Evolutionary conservation across 2,329 filamentous ascomycete species (phyloP).

Genomic region (Hypoxylon sp.): DNA sequence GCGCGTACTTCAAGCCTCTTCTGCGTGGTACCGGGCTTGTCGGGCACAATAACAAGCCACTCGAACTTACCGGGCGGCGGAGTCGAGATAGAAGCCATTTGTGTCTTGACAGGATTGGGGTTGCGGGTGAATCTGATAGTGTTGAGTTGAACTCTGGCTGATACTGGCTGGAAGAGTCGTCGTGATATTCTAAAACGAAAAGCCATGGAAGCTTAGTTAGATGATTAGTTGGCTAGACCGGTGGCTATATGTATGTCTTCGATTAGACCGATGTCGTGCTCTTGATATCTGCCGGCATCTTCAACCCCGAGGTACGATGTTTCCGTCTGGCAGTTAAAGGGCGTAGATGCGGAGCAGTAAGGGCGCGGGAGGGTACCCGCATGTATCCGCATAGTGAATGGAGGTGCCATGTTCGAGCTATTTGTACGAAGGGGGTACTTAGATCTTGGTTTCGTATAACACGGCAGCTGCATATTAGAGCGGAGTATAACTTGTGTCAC

Average conservation of each 20-base stretch:
- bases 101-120: conserved; percentile 24
- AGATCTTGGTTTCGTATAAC: conserved; percentile 11
- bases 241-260: conserved; percentile 24
- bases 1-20: conserved; percentile 74
- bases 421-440: conserved; percentile 12
- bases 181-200: conserved; percentile 26
- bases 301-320: conserved; percentile 37
- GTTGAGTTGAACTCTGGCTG: conserved; percentile 28
- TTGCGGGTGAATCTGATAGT: conserved; percentile 24
- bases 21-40: conserved; percentile 71
- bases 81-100: conserved; percentile 48
- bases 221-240: neutral
- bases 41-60: conserved; percentile 79
- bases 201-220: conserved; percentile 28
- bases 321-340: conserved; percentile 2
- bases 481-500: conserved; percentile 6
- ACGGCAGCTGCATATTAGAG: neutral
- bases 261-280: conserved; percentile 19
- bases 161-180: conserved; percentile 33
- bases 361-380: conserved; percentile 12
- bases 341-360: conserved; percentile 22
- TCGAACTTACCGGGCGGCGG: conserved; percentile 49
- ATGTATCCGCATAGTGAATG: conserved; percentile 6
- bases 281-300: conserved; percentile 37
- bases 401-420: neutral